A percentile compares a stretch with the other conserved stretches of the same genome.
phyloP scores from a whole-genome alignment of 805 yeast species.

The Metschnikowia cerradonensis region DNA sequence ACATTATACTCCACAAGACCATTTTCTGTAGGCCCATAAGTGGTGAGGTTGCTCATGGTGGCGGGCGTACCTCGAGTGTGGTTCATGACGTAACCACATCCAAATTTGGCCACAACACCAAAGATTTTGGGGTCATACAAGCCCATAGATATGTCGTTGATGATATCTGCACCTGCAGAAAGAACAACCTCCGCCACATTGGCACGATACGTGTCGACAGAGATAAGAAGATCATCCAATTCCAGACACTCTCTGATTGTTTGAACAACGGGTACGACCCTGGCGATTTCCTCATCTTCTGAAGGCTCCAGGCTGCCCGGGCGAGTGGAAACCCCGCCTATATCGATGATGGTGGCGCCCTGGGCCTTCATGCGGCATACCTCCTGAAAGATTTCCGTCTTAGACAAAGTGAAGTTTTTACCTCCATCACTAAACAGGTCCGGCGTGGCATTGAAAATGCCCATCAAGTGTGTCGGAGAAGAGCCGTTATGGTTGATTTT shows the following conservation, averaged over 20 bases:
- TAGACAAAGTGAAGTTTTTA: conserved; percentile 22
- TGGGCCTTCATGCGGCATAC: conserved; percentile 48
- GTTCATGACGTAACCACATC: conserved; percentile 75
- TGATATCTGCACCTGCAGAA: conserved; percentile 78
- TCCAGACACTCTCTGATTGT: conserved; percentile 47
- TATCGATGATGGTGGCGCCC: conserved; percentile 78
- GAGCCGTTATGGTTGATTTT: conserved; percentile 45
- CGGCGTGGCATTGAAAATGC: conserved; percentile 83
- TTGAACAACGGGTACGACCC: conserved; percentile 69
- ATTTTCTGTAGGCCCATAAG: conserved; percentile 43
- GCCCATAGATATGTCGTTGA: conserved; percentile 89
- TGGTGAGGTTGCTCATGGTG: conserved; percentile 61
- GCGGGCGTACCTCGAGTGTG: conserved; percentile 82
- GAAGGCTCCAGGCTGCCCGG: conserved; percentile 71
- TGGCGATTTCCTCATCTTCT: conserved; percentile 58
- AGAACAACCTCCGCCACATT: conserved; percentile 69
- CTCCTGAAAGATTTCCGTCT: conserved; percentile 39
- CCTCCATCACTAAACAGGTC: conserved; percentile 97
- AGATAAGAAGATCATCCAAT: conserved; percentile 48
- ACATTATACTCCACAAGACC: conserved; percentile 35
- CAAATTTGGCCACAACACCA: conserved; percentile 59
- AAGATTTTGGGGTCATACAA: conserved; percentile 62
- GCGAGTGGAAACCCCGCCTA: conserved; percentile 91
- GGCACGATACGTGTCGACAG: conserved; percentile 86
- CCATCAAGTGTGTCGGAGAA: conserved; percentile 72